A percentile compares a stretch with the other conserved stretches of the same genome.
Evolutionary conservation across 1,284 basidiomycete species (phyloP).

Genomic region (Malassezia yamatoensis): DNA sequence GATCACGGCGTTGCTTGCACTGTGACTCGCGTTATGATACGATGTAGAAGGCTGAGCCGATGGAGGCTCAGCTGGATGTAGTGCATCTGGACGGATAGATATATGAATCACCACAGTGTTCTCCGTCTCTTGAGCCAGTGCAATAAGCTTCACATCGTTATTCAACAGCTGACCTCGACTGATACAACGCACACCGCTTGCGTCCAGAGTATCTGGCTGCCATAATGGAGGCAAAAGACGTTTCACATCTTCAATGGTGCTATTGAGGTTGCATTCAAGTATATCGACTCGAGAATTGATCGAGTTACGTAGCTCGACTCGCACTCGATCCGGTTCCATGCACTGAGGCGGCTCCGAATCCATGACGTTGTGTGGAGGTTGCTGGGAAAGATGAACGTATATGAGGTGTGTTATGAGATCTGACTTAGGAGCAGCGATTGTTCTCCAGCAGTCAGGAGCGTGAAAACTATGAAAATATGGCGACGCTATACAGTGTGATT

Average conservation of each 20-base stretch:
- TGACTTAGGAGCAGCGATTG: constrained; percentile 67
- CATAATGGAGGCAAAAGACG: constrained; percentile 19
- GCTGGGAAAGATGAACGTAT: constrained; percentile 13
- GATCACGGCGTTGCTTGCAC: neutral
- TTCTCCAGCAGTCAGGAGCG: constrained; percentile 79
- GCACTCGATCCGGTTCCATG: neutral
- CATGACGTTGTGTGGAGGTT: neutral
- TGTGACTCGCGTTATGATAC: neutral
- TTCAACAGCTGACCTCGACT: constrained; percentile 26
- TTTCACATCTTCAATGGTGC: constrained; percentile 16
- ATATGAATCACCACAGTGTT: constrained; percentile 26
- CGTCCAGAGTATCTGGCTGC: constrained; percentile 22
- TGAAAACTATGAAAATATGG: constrained; percentile 76
- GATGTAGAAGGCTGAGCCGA: neutral
- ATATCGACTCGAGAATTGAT: neutral
- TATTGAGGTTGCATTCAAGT: neutral
- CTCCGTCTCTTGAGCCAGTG: neutral
- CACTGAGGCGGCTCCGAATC: neutral
- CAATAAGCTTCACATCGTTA: constrained; percentile 8
- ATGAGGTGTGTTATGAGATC: constrained; percentile 8
- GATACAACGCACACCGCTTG: constrained; percentile 36
- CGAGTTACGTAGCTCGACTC: neutral
- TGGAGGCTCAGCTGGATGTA: neutral
- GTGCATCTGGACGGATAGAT: constrained; percentile 37
- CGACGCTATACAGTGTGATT: constrained; percentile 83